Evolutionary conservation across 2,329 filamentous ascomycete genomes (phyloP), one percentile per base, ranked within the genome.

Genomic region (Teratosphaeria gauchensis): DNA sequence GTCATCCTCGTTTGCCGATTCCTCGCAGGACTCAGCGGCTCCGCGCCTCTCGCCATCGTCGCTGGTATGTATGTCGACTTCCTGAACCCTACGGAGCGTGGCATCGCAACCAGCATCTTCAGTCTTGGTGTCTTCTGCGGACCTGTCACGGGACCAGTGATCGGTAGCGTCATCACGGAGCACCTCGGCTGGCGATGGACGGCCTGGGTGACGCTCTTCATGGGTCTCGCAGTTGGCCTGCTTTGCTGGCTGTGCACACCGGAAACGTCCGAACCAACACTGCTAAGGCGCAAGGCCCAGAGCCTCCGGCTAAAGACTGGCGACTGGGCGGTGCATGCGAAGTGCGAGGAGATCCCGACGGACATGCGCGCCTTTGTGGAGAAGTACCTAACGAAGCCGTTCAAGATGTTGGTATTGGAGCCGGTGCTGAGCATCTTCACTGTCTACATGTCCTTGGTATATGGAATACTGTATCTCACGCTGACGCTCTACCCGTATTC

Each of bases 281-380:
- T 53, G 51, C 51, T 3, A 68, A 85, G 19, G 73, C 84, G 5
- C 72, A 16, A 14, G 24, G 78, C 58, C 66, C 68, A 2, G 76
- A 78, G 53, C 82, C 82, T 4, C 71, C 69, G 16, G 71, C 72
- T 6, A 69, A 84, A 12, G 77, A 82, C 8, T 69, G 69, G 54
- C 8, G 86, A 95, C 65, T 80, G 85, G 38, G 78, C 85, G 61
- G 95, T 86, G 82, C 80, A 81, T 61, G 89, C 91, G 7, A 86
- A 89, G 0, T 87, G 89, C 64, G 92, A 96, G 72, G 87, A 83
- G 65, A 74, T 82, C 7, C n/a, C 42, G 42, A 12, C 14, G 9
- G 72, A 73, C 8, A 51, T 74, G 19, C 66, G 66, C 4, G 72
- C 71, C 7, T 71, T 82, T 53, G 61, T 73, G 2, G 65, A 68